phyloP scores from a whole-genome alignment of 345 rosid genomes.

The Geranium rotundifolium region DNA sequence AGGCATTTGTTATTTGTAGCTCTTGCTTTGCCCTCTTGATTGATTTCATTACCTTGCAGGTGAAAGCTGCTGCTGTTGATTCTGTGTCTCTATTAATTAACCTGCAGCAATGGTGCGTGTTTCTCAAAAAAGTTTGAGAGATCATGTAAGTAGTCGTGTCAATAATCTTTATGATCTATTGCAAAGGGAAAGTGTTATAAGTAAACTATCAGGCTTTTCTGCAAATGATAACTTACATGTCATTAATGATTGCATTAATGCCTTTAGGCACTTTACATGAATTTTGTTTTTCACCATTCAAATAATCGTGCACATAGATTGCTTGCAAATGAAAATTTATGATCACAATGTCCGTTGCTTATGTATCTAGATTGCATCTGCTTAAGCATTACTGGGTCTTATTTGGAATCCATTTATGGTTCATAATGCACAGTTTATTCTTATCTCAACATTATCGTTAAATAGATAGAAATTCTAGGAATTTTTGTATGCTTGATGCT shows the following conservation, averaged over 20 bases:
- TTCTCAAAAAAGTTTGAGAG: not conserved
- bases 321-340: not conserved
- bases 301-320: not conserved
- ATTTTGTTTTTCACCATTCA: not conserved
- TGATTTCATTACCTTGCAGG: not conserved
- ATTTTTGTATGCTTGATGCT: constrained; percentile 4
- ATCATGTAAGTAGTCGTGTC: not conserved
- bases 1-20: not conserved
- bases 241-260: not conserved
- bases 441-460: not conserved
- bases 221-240: not conserved
- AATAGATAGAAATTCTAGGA: not conserved
- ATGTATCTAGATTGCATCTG: too few species aligned
- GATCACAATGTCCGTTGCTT: not conserved
- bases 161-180: not conserved
- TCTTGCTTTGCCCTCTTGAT: not conserved
- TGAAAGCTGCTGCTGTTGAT: not conserved
- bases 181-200: not conserved
- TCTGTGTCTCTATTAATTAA: not conserved
- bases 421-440: too few species aligned
- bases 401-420: not conserved
- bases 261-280: not conserved
- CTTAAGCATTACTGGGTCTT: too few species aligned
- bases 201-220: too few species aligned
- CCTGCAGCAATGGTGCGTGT: not conserved